phyloP scores from a whole-genome alignment of 768 basidiomycete species.

The Kwoniella mangroviensis region DNA sequence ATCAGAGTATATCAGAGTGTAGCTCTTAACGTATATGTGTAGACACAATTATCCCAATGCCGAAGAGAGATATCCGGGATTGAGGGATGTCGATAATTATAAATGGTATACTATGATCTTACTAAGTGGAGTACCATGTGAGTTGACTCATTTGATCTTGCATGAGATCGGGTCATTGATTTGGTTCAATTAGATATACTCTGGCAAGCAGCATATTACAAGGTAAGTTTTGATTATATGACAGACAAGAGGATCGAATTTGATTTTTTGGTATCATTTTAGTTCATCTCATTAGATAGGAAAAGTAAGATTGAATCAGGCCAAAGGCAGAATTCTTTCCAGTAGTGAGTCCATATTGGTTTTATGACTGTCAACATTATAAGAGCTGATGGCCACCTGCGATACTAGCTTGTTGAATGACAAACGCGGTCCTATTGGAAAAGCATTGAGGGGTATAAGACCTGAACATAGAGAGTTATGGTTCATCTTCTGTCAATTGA shows the following conservation, averaged over 20 bases:
- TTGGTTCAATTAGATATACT: slow-evolving; percentile 68
- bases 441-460: slow-evolving; percentile 67
- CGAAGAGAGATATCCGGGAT: slow-evolving; percentile 81
- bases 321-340: slow-evolving; percentile 86
- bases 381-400: background rate
- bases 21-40: slow-evolving; percentile 1
- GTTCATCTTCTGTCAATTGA: slow-evolving; percentile 85
- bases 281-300: slow-evolving; percentile 84
- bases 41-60: slow-evolving; percentile 89
- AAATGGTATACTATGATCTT: slow-evolving; percentile 73
- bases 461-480: slow-evolving; percentile 68
- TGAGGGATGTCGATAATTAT: slow-evolving; percentile 71
- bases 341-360: slow-evolving; percentile 60
- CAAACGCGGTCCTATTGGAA: slow-evolving; percentile 81
- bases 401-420: slow-evolving; percentile 70
- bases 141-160: slow-evolving; percentile 53
- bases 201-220: slow-evolving; percentile 95
- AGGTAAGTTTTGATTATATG: slow-evolving; percentile 51
- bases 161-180: background rate
- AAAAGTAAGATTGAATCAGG: slow-evolving; percentile 89
- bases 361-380: background rate
- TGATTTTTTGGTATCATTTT: too few species aligned
- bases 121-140: slow-evolving; percentile 81
- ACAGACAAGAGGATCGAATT: background rate
- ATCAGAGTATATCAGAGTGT: too few species aligned